Evolutionary conservation across 495 filamentous ascomycete genomes (phyloP).

Genomic region (Friedmanniomyces simplex): DNA sequence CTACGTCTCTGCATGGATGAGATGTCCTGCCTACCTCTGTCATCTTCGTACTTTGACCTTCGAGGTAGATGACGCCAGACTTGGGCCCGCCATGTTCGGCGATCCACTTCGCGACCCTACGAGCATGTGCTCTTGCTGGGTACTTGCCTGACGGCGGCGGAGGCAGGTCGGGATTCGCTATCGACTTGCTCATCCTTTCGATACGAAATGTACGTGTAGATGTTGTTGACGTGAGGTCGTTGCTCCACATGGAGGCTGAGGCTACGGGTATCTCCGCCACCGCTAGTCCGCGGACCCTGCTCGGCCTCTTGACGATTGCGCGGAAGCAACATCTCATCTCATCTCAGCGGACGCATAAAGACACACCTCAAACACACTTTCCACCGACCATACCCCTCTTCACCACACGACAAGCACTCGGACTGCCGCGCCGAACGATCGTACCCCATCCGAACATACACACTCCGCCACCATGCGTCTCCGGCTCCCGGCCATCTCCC

Average conservation of each 20-base stretch:
- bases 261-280: not conserved
- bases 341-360: too few species aligned
- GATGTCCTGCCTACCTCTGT: constrained; percentile 22
- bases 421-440: not conserved
- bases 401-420: not conserved
- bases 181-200: constrained; percentile 6
- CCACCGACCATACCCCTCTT: too few species aligned
- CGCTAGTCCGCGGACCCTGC: not conserved
- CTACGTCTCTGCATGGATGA: not conserved
- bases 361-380: too few species aligned
- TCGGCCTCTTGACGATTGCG: not conserved
- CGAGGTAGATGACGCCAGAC: constrained; percentile 69
- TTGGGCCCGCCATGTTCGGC: constrained; percentile 46
- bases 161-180: constrained; percentile 19
- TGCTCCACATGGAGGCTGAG: not conserved
- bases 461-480: not conserved
- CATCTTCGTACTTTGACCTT: constrained; percentile 59
- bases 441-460: not conserved
- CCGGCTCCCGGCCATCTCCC: constrained; percentile 21
- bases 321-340: not conserved
- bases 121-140: constrained; percentile 84
- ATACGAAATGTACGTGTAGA: not conserved
- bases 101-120: constrained; percentile 70
- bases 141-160: constrained; percentile 54
- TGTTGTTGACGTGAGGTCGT: not conserved